Evolutionary conservation across 1,284 basidiomycete species (phyloP), one percentile per base, ranked within the genome.

Genomic region (Naganishia sp.): DNA sequence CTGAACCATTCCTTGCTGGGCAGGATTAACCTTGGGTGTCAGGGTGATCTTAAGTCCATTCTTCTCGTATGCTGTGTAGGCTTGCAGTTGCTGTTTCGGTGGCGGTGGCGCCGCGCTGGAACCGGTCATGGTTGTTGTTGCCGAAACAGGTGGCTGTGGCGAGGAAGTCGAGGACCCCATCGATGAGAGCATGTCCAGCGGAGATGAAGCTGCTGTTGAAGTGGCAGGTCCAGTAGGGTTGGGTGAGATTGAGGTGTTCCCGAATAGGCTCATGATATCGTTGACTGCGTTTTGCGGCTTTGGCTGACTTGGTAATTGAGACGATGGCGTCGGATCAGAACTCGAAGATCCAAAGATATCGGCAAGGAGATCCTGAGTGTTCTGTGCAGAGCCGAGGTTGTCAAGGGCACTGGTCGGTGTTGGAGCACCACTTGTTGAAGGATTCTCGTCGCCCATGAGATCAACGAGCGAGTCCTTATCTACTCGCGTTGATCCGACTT

Each of bases 201-300:
- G 44, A 16, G 70, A 48, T 42, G 72, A 25, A 36, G 63, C 39
- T 54, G 44, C 69, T 9, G 68, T 46, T 42, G 67, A 63, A 13
- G 55, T 46, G 23, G 72, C 52, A 13, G 71, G 59, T 39, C 77
- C 72, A 10, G 50, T 55, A 10, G 43, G 28, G n/a, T 55, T 63
- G 48, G 75, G 25, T 55, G 73, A 25, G 75, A 73, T n/a, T 76
- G 74, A 10, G 74, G 75, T 77, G 0, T 84, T 78, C 55, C 88
- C 90, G 75, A 97, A 96, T 23, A 99, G 85, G 43, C 89, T 88
- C 69, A 98, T 87, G 72, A 99, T 98, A 77, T 98, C 94, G 73
- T 92, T 87, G 48, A 93, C 87, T 15, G 87, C 84, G 66, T 82
- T 85, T 70, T 86, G 53, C 23, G 76, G 71, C 50, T 72, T 71